Conservation (phyloP, 176 grass and related monocot species). For the Aegilops umbellulata region DNA sequence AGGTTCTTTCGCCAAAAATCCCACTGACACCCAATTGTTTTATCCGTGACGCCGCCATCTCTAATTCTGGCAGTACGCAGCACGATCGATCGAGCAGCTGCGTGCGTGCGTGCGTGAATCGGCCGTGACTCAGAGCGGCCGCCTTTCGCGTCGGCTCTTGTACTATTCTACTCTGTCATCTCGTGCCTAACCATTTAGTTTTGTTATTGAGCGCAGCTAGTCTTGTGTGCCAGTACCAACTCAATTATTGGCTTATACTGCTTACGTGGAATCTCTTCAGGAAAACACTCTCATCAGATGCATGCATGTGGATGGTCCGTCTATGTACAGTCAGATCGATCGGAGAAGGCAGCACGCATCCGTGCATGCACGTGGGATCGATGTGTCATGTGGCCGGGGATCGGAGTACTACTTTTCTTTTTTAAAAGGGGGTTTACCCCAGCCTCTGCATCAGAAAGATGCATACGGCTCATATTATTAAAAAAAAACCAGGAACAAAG, state of each 20-base stretch:
- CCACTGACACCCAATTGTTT: not conserved
- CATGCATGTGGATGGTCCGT: not conserved
- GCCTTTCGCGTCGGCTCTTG: conserved; percentile 19
- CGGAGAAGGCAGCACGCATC: not conserved
- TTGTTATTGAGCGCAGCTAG: not conserved
- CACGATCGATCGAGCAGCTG: not conserved
- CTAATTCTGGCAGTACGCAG: too few relatives aligned
- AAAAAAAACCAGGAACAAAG: too few relatives aligned
- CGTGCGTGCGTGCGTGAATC: not conserved
- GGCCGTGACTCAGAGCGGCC: conserved; percentile 26
- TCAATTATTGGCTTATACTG: not conserved
- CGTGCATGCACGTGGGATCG: not conserved
- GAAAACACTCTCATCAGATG: not conserved
- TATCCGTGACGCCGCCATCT: not conserved
- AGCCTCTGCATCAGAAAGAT: too few relatives aligned
- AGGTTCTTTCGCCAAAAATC: too few relatives aligned
- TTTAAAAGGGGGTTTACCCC: too few relatives aligned
- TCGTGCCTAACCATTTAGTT: conserved; percentile 26
- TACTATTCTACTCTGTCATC: not conserved
- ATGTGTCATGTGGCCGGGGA: not conserved
- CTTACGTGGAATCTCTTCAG: conserved; percentile 5
- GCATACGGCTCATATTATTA: too few relatives aligned
- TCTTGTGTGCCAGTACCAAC: not conserved
- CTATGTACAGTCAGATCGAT: not conserved
- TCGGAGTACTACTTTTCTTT: too few relatives aligned